Percentiles rank a stretch among this genome's conserved stretches.
These are phyloP conservation scores for Yamadazyma epiphylla DNA, from an alignment of 1,139 yeast genomes.

Conservation along the genomic window DNA sequence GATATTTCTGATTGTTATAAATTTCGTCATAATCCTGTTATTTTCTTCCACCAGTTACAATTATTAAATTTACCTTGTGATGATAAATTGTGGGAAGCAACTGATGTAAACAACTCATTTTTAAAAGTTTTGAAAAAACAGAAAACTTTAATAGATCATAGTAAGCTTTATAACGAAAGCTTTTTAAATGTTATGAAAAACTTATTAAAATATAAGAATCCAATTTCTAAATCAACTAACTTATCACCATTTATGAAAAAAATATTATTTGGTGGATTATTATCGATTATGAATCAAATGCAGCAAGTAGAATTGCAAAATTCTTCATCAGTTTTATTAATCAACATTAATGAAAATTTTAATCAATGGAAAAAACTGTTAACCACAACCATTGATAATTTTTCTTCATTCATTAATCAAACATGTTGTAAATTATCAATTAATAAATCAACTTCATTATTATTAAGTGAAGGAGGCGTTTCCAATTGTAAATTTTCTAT, in stretches of 20 bases:
- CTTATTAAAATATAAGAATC: conserved; percentile 18
- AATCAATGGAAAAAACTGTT: conserved; percentile 64
- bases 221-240: conserved; percentile 11
- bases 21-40: conserved; percentile 69
- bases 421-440: conserved; percentile 8
- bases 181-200: conserved; percentile 34
- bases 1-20: conserved; percentile 76
- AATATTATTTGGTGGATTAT: conserved; percentile 64
- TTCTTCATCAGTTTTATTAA: conserved; percentile 35
- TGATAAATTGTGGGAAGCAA: conserved; percentile 63
- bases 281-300: conserved; percentile 71
- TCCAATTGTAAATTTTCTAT: conserved; percentile 36
- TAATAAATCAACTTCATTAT: conserved; percentile 4
- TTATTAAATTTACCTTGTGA: conserved; percentile 71
- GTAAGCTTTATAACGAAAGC: conserved; percentile 22
- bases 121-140: conserved; percentile 37
- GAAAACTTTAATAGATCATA: conserved; percentile 19
- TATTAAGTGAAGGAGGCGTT: conserved; percentile 3
- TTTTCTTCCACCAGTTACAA: conserved; percentile 72
- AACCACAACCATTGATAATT: conserved; percentile 56
- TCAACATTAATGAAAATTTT: conserved; percentile 19
- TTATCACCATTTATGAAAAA: conserved; percentile 52
- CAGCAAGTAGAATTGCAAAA: conserved; percentile 68
- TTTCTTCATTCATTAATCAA: conserved; percentile 7
- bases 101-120: conserved; percentile 38